Evolutionary conservation across 2,329 filamentous ascomycete genomes (phyloP), one percentile per base, ranked within the genome.

Genomic region (Colletotrichum neosansevieriae): DNA sequence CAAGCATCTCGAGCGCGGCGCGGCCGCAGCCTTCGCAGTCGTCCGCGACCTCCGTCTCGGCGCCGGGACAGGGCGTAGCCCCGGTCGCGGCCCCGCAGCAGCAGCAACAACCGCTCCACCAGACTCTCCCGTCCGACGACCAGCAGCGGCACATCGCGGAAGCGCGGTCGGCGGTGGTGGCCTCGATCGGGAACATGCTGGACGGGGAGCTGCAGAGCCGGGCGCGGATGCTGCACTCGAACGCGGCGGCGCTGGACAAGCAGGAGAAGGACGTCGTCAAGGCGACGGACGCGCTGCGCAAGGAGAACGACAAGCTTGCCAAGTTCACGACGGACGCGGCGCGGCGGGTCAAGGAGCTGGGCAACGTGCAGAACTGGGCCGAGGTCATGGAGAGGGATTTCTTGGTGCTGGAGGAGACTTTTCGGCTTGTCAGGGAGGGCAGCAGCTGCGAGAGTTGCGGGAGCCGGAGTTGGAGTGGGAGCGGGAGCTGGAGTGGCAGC

Each of bases 291-390:
- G 85, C 78, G 2, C 79, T 94, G 76, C 81, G 85, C 56, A 85
- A 85, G 72, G 90, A 94, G 76, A 90, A 86, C 58, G 88, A 90
- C 70, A 86, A 88, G 78, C 85, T 93, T 75, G 86, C 88, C 72
- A 86, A 86, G 72, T 83, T 93, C 73, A 89, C 89, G 5, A 86
- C 87, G 72, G 85, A 84, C 66, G 89, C 90, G 40, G 86, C 87
- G 51, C 85, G 85, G 71, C 85, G 85, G 74, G 81, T 95, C 67
- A 94, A 94, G 81, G 92, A 94, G 83, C 83, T 94, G 70, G 92
- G 92, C 24, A 90, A 94, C 76, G 87, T 95, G 75, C 92, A 95
- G 83, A 94, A 94, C 78, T 96, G 92, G 92, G 92, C 92, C 21
- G 93, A 96, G 85, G 88, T 94, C 80, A 83, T 95, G 75, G 92